These are phyloP conservation scores for Globisporangium paroecandrum DNA, from an alignment of 352 stramenopile species.

Conservation along the genomic window DNA sequence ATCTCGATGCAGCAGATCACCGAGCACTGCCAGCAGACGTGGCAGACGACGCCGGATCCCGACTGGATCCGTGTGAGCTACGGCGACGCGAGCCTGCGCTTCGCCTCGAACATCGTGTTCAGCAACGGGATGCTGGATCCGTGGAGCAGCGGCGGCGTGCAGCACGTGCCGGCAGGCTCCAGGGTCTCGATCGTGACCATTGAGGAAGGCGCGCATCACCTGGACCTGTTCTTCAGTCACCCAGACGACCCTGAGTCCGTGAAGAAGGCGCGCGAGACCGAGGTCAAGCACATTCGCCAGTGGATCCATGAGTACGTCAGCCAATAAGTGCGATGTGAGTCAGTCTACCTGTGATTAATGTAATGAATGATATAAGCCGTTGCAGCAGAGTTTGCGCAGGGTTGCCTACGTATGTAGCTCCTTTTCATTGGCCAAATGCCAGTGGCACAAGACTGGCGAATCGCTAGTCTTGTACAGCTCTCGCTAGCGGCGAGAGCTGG, in stretches of 20 bases:
- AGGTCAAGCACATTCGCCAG: conserved; percentile 73
- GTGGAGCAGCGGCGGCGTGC: conserved; percentile 89
- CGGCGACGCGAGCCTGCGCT: conserved; percentile 53
- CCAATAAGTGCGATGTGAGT: not conserved
- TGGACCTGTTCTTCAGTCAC: conserved; percentile 93
- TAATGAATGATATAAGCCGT: not conserved
- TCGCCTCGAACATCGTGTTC: conserved; percentile 93
- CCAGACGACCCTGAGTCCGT: conserved; percentile 82
- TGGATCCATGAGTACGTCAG: conserved; percentile 81
- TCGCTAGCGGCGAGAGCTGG: not conserved
- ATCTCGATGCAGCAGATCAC: conserved; percentile 59
- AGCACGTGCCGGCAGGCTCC: conserved; percentile 41
- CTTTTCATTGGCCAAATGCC: not conserved
- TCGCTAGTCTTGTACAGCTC: too few species aligned
- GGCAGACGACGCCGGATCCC: conserved; percentile 65
- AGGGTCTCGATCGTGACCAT: conserved; percentile 71
- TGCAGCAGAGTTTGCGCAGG: not conserved
- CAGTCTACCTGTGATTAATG: not conserved
- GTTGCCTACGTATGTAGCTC: not conserved
- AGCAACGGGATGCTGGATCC: conserved; percentile 93
- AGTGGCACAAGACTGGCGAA: not conserved
- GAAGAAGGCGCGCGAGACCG: conserved; percentile 55
- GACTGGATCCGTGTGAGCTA: conserved; percentile 76
- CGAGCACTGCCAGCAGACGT: conserved; percentile 60
- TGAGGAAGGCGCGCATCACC: conserved; percentile 81